These are phyloP conservation scores for Diplodia mutila DNA, from an alignment of 2,329 filamentous ascomycete species.

Conservation along the genomic window DNA sequence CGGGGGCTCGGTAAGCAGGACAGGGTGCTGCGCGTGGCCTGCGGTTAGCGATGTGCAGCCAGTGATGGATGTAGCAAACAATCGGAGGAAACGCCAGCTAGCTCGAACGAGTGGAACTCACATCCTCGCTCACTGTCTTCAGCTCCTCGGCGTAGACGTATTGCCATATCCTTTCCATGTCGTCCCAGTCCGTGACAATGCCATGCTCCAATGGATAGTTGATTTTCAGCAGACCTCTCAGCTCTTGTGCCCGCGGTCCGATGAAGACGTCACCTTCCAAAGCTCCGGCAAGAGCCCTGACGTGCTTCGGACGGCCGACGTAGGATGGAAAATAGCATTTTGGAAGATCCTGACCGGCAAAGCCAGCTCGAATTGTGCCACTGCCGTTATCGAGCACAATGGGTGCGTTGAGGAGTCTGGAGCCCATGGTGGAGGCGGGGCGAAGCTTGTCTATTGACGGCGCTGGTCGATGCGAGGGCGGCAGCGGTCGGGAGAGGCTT, in stretches of 20 bases:
- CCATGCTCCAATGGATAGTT: slow-evolving; percentile 94
- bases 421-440: slow-evolving; percentile 44
- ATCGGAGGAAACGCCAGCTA: not conserved
- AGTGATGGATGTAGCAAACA: not conserved
- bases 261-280: slow-evolving; percentile 97
- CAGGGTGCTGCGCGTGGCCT: slow-evolving; percentile 69
- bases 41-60: not conserved
- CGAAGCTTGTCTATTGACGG: slow-evolving; percentile 3
- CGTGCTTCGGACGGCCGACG: slow-evolving; percentile 93
- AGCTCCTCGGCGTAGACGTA: slow-evolving; percentile 95
- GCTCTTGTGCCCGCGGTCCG: slow-evolving; percentile 85
- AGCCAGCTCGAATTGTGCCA: slow-evolving; percentile 94
- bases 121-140: slow-evolving; percentile 96
- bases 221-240: slow-evolving; percentile 93
- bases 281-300: slow-evolving; percentile 92
- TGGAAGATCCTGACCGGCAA: slow-evolving; percentile 92
- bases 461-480: slow-evolving; percentile 13
- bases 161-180: slow-evolving; percentile 99
- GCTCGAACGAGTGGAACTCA: slow-evolving; percentile 48
- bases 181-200: slow-evolving; percentile 98
- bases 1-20: slow-evolving; percentile 92
- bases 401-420: slow-evolving; percentile 89
- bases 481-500: not conserved
- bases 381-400: slow-evolving; percentile 99
- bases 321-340: slow-evolving; percentile 98